A percentile compares a stretch with the other conserved stretches of the same genome.
Evolutionary conservation across 176 grass and related monocot species (phyloP).

Genomic region (Cymbopogon citratus): DNA sequence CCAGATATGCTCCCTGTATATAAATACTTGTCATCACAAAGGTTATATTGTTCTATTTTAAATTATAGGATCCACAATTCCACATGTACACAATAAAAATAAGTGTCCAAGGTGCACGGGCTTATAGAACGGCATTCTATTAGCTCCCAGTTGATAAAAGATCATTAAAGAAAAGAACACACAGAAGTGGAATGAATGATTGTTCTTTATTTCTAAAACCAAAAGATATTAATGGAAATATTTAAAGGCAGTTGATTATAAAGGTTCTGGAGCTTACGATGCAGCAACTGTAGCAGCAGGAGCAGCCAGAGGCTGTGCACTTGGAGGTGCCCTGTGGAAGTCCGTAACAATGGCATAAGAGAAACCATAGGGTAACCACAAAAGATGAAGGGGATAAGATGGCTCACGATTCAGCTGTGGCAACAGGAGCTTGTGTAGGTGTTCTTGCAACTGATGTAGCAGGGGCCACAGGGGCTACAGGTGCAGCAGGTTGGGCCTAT

Average conservation of each 20-base stretch:
- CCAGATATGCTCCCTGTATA: not conserved
- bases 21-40: not conserved
- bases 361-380: not conserved
- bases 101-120: not conserved
- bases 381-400: not conserved
- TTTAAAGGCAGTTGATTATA: not conserved
- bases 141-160: not conserved
- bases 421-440: slow-evolving; percentile 45
- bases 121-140: not conserved
- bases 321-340: slow-evolving; percentile 44
- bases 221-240: not conserved
- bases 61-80: not conserved
- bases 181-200: not conserved
- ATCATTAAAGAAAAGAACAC: not conserved
- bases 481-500: slow-evolving; percentile 35
- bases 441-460: slow-evolving; percentile 44
- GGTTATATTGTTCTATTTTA: not conserved
- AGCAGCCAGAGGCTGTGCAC: slow-evolving; percentile 28
- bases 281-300: slow-evolving; percentile 41
- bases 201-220: not conserved
- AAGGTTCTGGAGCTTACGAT: slow-evolving; percentile 38
- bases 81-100: not conserved
- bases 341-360: not conserved
- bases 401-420: slow-evolving; percentile 55
- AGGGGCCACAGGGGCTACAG: slow-evolving; percentile 35